Evolutionary conservation across 371 early-diverging fungal species (phyloP).

Genomic region (Amoeboaphelidium protococcarum): DNA sequence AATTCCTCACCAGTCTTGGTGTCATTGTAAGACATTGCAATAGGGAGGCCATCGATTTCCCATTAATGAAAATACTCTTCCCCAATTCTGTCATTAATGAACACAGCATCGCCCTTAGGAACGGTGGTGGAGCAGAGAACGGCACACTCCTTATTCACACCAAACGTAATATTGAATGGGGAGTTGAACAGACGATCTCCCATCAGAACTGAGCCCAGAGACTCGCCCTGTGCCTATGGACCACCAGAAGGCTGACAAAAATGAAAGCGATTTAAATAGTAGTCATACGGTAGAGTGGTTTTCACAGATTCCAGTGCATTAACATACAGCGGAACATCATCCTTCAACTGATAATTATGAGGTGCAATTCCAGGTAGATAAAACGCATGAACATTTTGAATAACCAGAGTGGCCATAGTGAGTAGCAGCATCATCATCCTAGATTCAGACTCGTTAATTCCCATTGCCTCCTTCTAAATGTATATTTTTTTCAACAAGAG

Average conservation of each 20-base stretch:
- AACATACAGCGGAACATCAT: conserved; percentile 42
- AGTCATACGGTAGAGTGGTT: conserved; percentile 53
- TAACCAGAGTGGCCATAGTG: not conserved
- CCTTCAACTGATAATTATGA: conserved; percentile 39
- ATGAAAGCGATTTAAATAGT: conserved; percentile 47
- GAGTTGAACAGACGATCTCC: conserved; percentile 84
- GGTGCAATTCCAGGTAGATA: conserved; percentile 88
- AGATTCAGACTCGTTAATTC: too few species aligned
- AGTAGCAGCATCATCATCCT: not conserved
- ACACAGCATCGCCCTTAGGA: conserved; percentile 37
- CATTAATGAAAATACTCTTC: conserved; percentile 55
- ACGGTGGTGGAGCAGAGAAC: conserved; percentile 13
- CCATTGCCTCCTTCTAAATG: too few species aligned
- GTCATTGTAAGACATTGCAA: not conserved
- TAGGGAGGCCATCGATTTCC: conserved; percentile 5
- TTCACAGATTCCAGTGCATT: conserved; percentile 58
- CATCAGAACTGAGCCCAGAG: conserved; percentile 68
- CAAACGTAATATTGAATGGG: conserved; percentile 37
- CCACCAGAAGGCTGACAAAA: conserved; percentile 50
- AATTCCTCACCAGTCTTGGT: not conserved
- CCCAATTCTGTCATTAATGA: conserved; percentile 52
- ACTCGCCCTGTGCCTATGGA: conserved; percentile 40
- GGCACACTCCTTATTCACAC: conserved; percentile 26
- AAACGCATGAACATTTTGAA: conserved; percentile 14
- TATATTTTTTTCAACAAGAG: too few species aligned